phyloP scores from a whole-genome alignment of 2,329 filamentous ascomycete species.

The Botryotinia calthae region DNA sequence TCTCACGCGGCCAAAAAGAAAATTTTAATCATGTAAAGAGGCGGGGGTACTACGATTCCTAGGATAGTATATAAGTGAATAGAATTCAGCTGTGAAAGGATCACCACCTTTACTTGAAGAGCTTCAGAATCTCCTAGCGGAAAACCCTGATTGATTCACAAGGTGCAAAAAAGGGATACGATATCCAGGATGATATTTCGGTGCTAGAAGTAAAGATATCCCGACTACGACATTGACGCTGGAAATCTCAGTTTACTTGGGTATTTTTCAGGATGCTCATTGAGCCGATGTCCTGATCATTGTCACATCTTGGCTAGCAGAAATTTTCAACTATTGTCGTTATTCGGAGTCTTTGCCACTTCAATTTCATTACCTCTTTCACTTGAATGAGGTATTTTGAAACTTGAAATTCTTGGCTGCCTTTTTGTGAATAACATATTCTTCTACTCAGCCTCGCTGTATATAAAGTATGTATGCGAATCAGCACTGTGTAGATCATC shows the following conservation, averaged over 20 bases:
- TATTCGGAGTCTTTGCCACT: not conserved
- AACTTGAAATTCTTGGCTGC: not conserved
- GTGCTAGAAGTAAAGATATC: too few species aligned
- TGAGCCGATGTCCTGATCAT: too few species aligned
- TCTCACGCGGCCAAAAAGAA: not conserved
- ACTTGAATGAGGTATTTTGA: not conserved
- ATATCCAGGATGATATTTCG: too few species aligned
- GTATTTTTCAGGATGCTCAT: not conserved
- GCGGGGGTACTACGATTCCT: not conserved
- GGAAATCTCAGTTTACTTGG: not conserved
- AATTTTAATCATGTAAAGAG: not conserved
- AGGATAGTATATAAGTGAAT: not conserved
- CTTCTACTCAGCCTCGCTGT: not conserved
- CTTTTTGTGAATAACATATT: not conserved
- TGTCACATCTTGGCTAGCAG: not conserved
- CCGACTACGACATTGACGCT: accelerated
- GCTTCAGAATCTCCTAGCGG: not conserved
- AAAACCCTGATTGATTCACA: not conserved
- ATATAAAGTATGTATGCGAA: not conserved
- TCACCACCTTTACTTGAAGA: not conserved
- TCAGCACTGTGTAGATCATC: not conserved
- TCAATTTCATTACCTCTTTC: not conserved
- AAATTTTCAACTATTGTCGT: not conserved
- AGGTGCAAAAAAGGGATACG: not conserved
- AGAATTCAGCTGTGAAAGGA: not conserved